Base-by-base conservation (phyloP, 176 grass and related monocot species). In the Juncus inflexus region DNA sequence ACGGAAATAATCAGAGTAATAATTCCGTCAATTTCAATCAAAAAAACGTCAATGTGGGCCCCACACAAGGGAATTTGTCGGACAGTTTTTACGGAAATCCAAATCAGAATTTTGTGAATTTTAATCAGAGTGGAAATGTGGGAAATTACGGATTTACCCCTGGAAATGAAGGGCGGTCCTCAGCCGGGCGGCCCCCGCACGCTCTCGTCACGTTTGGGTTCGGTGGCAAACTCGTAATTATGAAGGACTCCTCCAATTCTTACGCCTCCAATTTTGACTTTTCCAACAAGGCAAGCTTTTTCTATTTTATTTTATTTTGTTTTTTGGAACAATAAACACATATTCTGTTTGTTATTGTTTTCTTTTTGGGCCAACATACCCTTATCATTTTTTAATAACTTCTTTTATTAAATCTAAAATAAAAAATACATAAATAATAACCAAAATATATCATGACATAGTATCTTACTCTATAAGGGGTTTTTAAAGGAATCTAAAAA, bases 161-260 rank as follows among this genome's bases (percentile, higher is more conserved):
- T 3, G 19, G 19, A 28, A 63, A 77, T 11, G 74, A 91, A 79
- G 91, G 50, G 39, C 87, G 80, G 37, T 91, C 82, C 62, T 86
- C 74, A 2, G 84, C 76, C 54, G 92, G 92, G 73, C 84, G 87
- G 2, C 92, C 84, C 37, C 58, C 92, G 9, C 92, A 96, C 81
- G 77, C 87, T 55, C 63, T 96, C 4, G 85, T 96, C 83, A 60
- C 84, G 65, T 96, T 91, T 79, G 92, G 92, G 45, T 96, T 96
- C 79, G 87, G 87, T 64, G 92, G 87, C 35, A 96, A 83, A 60
- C 77, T 91, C 55, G 51, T 96, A 56, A 69, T 96, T 66, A 81
- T 86, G 87, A 91, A 88, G 80, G 84, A 86, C 70, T 73, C 82
- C 40, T 81, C 87, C 62, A 83, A 77, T 74, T 5, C 66, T 10